Evolutionary conservation across 257 asterid genomes (phyloP), one percentile per base, ranked within the genome.

Genomic region (Ocimum tenuiflorum): DNA sequence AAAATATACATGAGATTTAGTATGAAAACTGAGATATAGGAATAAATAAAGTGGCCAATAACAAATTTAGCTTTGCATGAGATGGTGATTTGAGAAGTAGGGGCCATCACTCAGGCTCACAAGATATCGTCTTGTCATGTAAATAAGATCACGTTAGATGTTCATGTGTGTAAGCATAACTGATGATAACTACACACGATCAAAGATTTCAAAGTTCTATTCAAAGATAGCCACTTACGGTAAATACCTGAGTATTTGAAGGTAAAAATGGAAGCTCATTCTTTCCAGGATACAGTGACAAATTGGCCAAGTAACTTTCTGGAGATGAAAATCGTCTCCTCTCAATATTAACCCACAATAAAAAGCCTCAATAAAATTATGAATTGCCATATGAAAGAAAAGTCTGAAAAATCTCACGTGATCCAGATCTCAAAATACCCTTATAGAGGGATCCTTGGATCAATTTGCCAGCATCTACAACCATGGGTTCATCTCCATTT

Each of bases 281-380:
- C 79, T 83, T 92, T 69, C 95, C 99, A 58, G 99, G 99, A 81
- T 89, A 92, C 20, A 92, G 86, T 23, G 96, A 78, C 82, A 92
- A 79, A 77, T 92, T 92, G 81, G 99, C 99, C 80, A 92, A 85
- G 81, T 92, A 92, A 77, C 95, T 92, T 78, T 92, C 95, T 91
- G 91, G 10, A 61, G 19, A 74, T 60, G 54, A 71, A 73, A 65
- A 63, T 60, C 39, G 67, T 46, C 51, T 45, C 55, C 20, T 54
- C 60, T 68, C 56, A 67, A 64, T 38, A 64, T 22, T 53, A 58
- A 22, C 43, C 27, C 54, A 27, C 31, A 41, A 48, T 51, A 51
- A 20, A 65, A 42, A 45, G 35, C 54, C 64, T 22, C 20, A 22
- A 69, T 13, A 41, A 14, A 64, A 53, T 23, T 22, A 49, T 20